These are phyloP conservation scores for Cryphonectria nitschkei DNA, from an alignment of 2,329 filamentous ascomycete species.

Conservation along the genomic window DNA sequence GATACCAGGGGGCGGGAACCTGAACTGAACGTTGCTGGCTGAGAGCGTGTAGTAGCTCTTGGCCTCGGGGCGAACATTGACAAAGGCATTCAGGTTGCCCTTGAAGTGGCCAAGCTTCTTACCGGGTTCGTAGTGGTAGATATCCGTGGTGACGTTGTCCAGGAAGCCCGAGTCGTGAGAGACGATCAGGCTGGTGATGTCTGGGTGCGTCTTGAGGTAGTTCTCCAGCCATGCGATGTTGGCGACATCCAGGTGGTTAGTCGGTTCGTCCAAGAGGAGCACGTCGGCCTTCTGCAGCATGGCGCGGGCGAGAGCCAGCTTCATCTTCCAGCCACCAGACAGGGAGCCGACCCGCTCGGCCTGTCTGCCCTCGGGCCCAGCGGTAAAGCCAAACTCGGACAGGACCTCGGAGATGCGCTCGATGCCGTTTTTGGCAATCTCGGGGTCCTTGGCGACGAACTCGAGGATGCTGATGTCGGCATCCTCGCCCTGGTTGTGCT, in stretches of 20 bases:
- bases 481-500: slow-evolving; percentile 98
- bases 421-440: slow-evolving; percentile 74
- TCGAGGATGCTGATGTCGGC: slow-evolving; percentile 95
- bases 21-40: slow-evolving; percentile 88
- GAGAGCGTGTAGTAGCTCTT: slow-evolving; percentile 98
- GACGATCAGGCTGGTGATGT: slow-evolving; percentile 97
- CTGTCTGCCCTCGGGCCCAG: slow-evolving; percentile 87
- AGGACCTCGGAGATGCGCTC: slow-evolving; percentile 85
- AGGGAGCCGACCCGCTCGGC: slow-evolving; percentile 89
- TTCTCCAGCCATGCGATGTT: slow-evolving; percentile 96
- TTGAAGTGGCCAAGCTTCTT: slow-evolving; percentile 93
- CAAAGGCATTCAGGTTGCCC: slow-evolving; percentile 82
- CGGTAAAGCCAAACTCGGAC: slow-evolving; percentile 89
- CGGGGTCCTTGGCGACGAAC: slow-evolving; percentile 87
- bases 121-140: slow-evolving; percentile 94
- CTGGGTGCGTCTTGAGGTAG: slow-evolving; percentile 92
- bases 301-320: slow-evolving; percentile 90
- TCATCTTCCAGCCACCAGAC: slow-evolving; percentile 99
- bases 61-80: slow-evolving; percentile 86
- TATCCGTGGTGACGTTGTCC: slow-evolving; percentile 96
- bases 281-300: slow-evolving; percentile 99
- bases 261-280: slow-evolving; percentile 94
- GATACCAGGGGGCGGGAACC: slow-evolving; percentile 95
- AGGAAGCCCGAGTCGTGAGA: slow-evolving; percentile 98
- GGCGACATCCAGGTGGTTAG: slow-evolving; percentile 94